Evolutionary conservation across 2,329 filamentous ascomycete genomes (phyloP), one percentile per base, ranked within the genome.

Genomic region (Apiospora rasikravindrae): DNA sequence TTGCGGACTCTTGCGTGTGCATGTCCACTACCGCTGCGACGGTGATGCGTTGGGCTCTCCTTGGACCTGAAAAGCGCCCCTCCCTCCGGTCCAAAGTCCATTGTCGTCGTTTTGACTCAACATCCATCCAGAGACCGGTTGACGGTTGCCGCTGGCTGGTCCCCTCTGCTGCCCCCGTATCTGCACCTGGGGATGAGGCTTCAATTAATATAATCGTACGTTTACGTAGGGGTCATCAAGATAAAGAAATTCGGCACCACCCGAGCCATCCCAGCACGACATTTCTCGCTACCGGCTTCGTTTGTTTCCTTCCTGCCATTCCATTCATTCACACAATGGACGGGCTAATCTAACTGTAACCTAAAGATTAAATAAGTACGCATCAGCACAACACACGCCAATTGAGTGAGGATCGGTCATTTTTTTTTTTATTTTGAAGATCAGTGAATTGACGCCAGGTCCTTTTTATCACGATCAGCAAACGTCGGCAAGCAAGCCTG

Each of bases 11-110:
- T 61, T n/a, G 45, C 40, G 40, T 42, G 53, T 61, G 53, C 22
- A 29, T 61, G 53, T 16, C 53, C 53, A 61, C 53, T 61, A 37
- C 53, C 16, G 8, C 53, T 61, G 53, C 53, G 53, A 61, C 53
- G 2, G 19, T 37, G 53, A 61, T 29, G 53, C 29, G 16, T 37
- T 37, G 51, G 22, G 44, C 22, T 49, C 13, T 16, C 16, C 26
- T 13, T n/a, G 5, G 2, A 10, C 53, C 53, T 61, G 53, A 33
- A 61, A 61, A 61, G 53, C 29, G 2, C 11, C 26, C 29, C 29
- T 19, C 33, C 53, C 3, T 16, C 53, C 29, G 37, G 29, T 11
- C 29, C 37, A 33, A 22, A 61, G 53, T n/a, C 53, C 22, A 61
- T 61, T n/a, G n/a, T n/a, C n/a, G n/a, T n/a, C n/a, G n/a, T n/a